Base-by-base conservation (phyloP, 768 basidiomycete species). In the Calocera viscosa region DNA sequence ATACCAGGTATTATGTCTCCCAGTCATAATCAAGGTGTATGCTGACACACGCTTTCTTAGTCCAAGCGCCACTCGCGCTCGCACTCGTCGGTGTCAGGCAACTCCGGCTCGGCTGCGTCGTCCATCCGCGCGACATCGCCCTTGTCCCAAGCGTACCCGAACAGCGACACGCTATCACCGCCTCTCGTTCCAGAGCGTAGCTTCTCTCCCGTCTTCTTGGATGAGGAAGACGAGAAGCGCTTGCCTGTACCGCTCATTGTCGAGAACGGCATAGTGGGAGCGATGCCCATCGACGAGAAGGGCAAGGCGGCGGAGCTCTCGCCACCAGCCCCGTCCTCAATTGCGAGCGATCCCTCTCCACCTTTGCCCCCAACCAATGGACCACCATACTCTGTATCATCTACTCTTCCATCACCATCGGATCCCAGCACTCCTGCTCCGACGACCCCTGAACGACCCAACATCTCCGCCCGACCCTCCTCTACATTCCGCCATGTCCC, bases 61-160 rank as follows among this genome's bases (percentile, higher is more conserved):
- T 47, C 43, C 30, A 60, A 60, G 22, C 53, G 53, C 11, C 53
- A 60, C 53, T 60, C 53, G 53, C 24, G 53, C 26, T 60, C 53
- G 8, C 53, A 60, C 22, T 60, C 53, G 11, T 60, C 53, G 8
- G 10, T 49, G 8, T 49, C 49, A 10, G 24, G 10, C 49, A 49
- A 49, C 49, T 49, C 49, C 11, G 24, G n/a, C n/a, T n/a, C n/a
- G n/a, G n/a, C n/a, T n/a, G n/a, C 49, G 10, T 16, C 49, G 10
- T 49, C 49, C 10, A 24, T 49, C 11, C 24, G 53, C 14, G 11
- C 53, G 53, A 60, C 53, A 10, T 60, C 53, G 14, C 53, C 53
- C 26, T 26, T 60, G 14, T 47, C 43, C 16, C 35, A 38, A 47
- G 43, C 43, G 8, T 47, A 3, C 24, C 43, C 7, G 8, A 47